Conservation (phyloP, 805 yeast species). For the Candida maesae region DNA sequence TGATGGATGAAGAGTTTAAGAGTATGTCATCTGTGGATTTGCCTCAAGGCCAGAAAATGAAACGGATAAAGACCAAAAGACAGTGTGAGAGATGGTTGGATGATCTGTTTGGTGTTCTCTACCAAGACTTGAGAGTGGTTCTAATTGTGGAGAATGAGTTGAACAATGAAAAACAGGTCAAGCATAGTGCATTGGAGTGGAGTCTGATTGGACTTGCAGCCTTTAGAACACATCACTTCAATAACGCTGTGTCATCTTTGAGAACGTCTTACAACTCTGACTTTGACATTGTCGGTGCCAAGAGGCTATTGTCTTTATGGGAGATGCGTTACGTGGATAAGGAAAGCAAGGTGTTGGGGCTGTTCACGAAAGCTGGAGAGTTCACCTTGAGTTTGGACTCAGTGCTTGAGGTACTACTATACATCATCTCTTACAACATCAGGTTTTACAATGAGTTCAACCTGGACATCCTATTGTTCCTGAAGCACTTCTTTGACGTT, state of each 20-base stretch:
- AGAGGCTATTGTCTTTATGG: slow-evolving; percentile 44
- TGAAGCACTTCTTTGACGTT: slow-evolving; percentile 38
- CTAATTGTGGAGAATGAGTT: slow-evolving; percentile 31
- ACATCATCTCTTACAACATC: slow-evolving; percentile 55
- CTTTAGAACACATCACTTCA: slow-evolving; percentile 43
- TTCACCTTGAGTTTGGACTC: slow-evolving; percentile 32
- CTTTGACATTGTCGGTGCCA: slow-evolving; percentile 60
- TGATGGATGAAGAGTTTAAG: slow-evolving; percentile 74
- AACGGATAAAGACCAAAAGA: slow-evolving; percentile 37
- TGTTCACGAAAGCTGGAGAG: slow-evolving; percentile 18
- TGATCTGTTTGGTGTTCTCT: slow-evolving; percentile 62
- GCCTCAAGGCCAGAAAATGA: slow-evolving; percentile 9
- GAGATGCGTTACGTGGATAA: slow-evolving; percentile 10
- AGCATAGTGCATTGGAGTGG: slow-evolving; percentile 71
- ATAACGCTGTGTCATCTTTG: slow-evolving; percentile 48
- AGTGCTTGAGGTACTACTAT: slow-evolving; percentile 41
- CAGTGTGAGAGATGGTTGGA: slow-evolving; percentile 80
- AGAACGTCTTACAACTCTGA: slow-evolving; percentile 51
- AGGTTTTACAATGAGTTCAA: slow-evolving; percentile 63
- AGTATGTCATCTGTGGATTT: slow-evolving; percentile 25
- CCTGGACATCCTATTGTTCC: slow-evolving; percentile 38
- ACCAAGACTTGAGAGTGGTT: slow-evolving; percentile 53
- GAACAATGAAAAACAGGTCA: slow-evolving; percentile 24
- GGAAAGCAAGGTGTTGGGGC: slow-evolving; percentile 14
- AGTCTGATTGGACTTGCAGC: slow-evolving; percentile 61